Evolutionary conservation across 805 yeast genomes (phyloP), one percentile per base, ranked within the genome.

Genomic region (Yamadazyma phyllophila): DNA sequence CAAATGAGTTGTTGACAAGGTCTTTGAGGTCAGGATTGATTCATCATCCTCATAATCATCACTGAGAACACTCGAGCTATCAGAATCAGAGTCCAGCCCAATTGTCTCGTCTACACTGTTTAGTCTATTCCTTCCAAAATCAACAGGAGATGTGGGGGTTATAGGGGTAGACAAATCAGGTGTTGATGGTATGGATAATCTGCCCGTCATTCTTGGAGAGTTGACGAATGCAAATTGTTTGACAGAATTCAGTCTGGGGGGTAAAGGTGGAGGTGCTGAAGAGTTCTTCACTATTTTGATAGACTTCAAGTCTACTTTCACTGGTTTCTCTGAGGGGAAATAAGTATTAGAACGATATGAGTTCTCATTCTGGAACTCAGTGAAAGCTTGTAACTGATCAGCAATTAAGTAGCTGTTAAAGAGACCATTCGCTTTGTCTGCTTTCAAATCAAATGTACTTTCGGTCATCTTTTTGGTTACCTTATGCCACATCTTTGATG

Each of bases 321-420:
- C 15, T 8, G 46, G 46, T 12, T 12, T 33, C n/a, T 53, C 55
- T 11, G 55, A 37, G 1, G 71, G 73, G 36, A 55, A 59, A 47
- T 69, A 68, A 3, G 60, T 58, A 36, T 62, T 65, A 1, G 62
- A 47, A 13, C 51, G 39, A 51, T 66, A 57, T 31, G 49, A 30
- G n/a, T 47, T 40, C 3, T 63, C 57, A 47, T 65, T 62, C 13
- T 60, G 47, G 47, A 54, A 67, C 49, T 60, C 59, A 3, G 43
- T 36, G 48, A 57, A 70, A 13, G 68, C 55, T 24, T 51, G 57
- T 17, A 68, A 48, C 1, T 70, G 67, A 48, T 70, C 74, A 1
- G 63, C 63, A 13, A 56, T 54, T 16, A 62, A 51, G 36, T 60
- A 50, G 9, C 62, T 67, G 37, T 49, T 51, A 44, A 70, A 70